Evolutionary conservation across 345 rosid genomes (phyloP), one percentile per base, ranked within the genome.

Genomic region (Odontarrhena argentea): DNA sequence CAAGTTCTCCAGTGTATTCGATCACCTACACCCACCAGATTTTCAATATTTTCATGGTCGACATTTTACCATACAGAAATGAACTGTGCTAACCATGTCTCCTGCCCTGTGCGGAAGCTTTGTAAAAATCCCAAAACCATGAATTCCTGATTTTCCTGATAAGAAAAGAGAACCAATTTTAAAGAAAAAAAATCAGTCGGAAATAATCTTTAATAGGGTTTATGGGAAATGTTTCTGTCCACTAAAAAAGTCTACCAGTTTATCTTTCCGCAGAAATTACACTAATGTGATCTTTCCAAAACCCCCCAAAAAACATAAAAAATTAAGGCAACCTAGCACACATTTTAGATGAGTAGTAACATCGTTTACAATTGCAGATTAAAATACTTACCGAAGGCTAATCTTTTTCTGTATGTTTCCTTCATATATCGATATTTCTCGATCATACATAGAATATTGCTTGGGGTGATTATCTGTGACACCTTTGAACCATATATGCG

Each of bases 101-200:
- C 97, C 99, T 14, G 97, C 99, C 68, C 82, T 86, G 71, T 94
- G 96, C 3, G 96, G 91, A 77, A 86, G 97, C 85, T 94, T 94
- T 66, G 96, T 71, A 51, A 94, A 94, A 74, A 94, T 87, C 71
- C 99, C 99, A 75, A 94, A 94, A 56, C 99, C 99, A 77, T 94
- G 99, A 76, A 94, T 91, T 53, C 96, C 95, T 5, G 99, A 94
- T 84, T 94, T 94, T 59, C 99, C 99, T 91, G 79, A 15, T 74
- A 12, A 67, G 11, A 9, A 28, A 49, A 47, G 18, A 37, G 3
- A 38, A 37, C 7, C 53, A 22, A 18, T 55, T 46, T 62, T 1
- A 35, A 34, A 13, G 42, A 55, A 62, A 9, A 59, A 36, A 38
- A 1, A 22, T n/a, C 26, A 63, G 55, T 51, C 48, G 15, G 25